Evolutionary conservation across 345 rosid species (phyloP), one percentile per base, ranked within the genome.

Genomic region (Salix purpurea): DNA sequence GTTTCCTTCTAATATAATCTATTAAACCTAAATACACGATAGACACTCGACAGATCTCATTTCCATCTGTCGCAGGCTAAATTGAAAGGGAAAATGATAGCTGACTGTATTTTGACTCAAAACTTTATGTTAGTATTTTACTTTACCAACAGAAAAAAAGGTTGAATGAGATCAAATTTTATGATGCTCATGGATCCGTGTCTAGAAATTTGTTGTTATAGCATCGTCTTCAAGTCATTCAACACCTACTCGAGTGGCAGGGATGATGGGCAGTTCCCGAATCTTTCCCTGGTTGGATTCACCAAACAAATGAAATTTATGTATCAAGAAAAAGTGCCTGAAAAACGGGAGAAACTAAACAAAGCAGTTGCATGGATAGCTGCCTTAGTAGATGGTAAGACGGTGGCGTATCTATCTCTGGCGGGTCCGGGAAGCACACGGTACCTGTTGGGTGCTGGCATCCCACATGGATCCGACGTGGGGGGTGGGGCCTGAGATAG

Each of bases 211-310:
- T 58, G 64, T 24, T 56, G 85, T 74, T 83, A 5, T 40, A 48
- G 72, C 66, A 62, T 80, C 70, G 72, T 56, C 77, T 62, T 80
- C 86, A 65, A 28, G 76, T 42, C 78, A 73, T n/a, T 46, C 56
- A 65, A 26, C 48, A 23, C 46, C 60, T n/a, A 65, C 67, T 39
- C 2, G 16, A 36, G 71, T 7, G 24, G 52, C 40, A 3, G 9
- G 26, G 60, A 61, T 68, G 34, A 67, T 54, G 34, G 32, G 40
- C 19, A 30, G 69, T 77, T 74, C 37, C 65, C 11, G 28, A 61
- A 40, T 61, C 48, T 62, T 28, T 30, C 11, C 60, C 19, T 26
- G 15, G 14, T 3, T n/a, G 62, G 13, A n/a, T 9, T 8, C 62
- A 56, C 26, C 14, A 11, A 56, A n/a, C 64, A 58, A 0, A 23